Evolutionary conservation across 805 yeast genomes (phyloP).

Genomic region (Candida tammaniensis): DNA sequence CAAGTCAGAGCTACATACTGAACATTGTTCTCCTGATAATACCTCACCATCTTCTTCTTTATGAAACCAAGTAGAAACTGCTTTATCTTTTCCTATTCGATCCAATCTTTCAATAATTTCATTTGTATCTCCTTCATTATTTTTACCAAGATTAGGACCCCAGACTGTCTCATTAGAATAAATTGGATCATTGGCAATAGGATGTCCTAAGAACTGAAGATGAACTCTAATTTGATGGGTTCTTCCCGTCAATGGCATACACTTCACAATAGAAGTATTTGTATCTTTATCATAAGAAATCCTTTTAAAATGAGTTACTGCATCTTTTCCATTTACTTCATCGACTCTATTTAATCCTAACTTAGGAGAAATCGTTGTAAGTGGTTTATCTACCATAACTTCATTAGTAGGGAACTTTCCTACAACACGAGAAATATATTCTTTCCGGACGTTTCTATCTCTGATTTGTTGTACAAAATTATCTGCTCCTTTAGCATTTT

Average conservation of each 20-base stretch:
- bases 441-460: conserved; percentile 72
- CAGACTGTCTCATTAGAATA: conserved; percentile 77
- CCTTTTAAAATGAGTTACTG: conserved; percentile 67
- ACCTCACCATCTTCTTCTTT: conserved; percentile 65
- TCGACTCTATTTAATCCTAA: conserved; percentile 60
- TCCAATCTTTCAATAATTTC: conserved; percentile 51
- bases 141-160: conserved; percentile 74
- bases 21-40: conserved; percentile 57
- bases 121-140: conserved; percentile 48
- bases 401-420: conserved; percentile 74
- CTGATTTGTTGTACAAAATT: conserved; percentile 67
- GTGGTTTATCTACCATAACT: conserved; percentile 61
- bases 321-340: conserved; percentile 57
- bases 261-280: conserved; percentile 66
- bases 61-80: conserved; percentile 68
- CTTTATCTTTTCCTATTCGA: conserved; percentile 64
- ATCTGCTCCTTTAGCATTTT: conserved; percentile 76
- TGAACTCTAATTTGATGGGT: conserved; percentile 96
- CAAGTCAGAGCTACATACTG: conserved; percentile 62
- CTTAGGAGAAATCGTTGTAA: conserved; percentile 71
- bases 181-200: conserved; percentile 60
- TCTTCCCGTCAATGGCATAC: conserved; percentile 87
- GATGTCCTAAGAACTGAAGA: conserved; percentile 64
- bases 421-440: conserved; percentile 81
- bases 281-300: conserved; percentile 61